Evolutionary conservation across 2,329 filamentous ascomycete genomes (phyloP).

Genomic region (Orbilia oligospora): DNA sequence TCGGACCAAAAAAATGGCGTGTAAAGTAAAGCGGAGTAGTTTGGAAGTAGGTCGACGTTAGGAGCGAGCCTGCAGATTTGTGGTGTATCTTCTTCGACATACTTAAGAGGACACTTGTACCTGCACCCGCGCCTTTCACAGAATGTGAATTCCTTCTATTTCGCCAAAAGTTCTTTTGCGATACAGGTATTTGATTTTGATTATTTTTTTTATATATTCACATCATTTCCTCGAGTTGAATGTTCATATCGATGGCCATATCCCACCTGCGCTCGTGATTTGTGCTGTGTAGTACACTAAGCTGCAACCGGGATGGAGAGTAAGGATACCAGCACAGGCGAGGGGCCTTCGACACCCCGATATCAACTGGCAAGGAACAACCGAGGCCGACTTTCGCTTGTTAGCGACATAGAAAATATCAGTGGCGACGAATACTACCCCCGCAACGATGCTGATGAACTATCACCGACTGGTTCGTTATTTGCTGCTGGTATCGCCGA

Average conservation of each 20-base stretch:
- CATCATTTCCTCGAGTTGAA: constrained; percentile 15
- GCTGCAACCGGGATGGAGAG: constrained; percentile 29
- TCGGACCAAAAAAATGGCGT: constrained; percentile 49
- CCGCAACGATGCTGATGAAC: constrained; percentile 7
- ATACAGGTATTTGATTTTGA: constrained; percentile 11
- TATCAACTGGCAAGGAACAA: constrained; percentile 30
- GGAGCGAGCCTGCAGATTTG: constrained; percentile 26
- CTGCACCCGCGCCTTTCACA: constrained; percentile 3
- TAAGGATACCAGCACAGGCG: constrained; percentile 33
- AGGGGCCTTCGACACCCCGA: constrained; percentile 42
- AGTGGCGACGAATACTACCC: constrained; percentile 38
- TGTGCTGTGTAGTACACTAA: constrained; percentile 11
- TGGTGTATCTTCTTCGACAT: constrained; percentile 35
- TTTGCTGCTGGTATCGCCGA: constrained; percentile 23
- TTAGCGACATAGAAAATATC: constrained; percentile 52
- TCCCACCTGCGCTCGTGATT: constrained; percentile 21
- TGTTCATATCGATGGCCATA: constrained; percentile 43
- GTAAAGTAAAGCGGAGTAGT: constrained; percentile 34
- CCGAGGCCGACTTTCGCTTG: constrained; percentile 44
- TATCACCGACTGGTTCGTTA: constrained; percentile 30
- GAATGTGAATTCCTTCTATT: constrained; percentile 2
- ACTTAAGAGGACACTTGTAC: constrained; percentile 12
- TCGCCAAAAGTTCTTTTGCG: background rate
- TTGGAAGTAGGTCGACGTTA: constrained; percentile 18
- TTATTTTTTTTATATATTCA: background rate